Percentiles rank a stretch among this genome's conserved stretches.
Evolutionary conservation across 768 basidiomycete genomes (phyloP).

Genomic region (Hypholoma fasciculare): DNA sequence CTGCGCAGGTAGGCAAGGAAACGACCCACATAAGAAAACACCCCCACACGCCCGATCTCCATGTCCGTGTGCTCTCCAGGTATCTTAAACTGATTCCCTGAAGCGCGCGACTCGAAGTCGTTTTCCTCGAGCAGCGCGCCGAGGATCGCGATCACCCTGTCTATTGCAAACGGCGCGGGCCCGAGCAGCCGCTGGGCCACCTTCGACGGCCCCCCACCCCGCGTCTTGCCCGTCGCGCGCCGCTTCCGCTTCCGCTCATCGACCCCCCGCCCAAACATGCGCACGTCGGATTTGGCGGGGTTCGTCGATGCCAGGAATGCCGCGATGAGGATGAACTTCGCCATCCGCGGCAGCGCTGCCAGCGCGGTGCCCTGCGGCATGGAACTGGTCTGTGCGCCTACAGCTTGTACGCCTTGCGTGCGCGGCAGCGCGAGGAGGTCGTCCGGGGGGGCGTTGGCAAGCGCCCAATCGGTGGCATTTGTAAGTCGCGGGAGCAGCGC

Average conservation of each 20-base stretch:
- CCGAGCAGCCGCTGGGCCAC: conserved; percentile 80
- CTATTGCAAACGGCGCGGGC: conserved; percentile 75
- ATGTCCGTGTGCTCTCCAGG: conserved; percentile 77
- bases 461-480: conserved; percentile 67
- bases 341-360: conserved; percentile 56
- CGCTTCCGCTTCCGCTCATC: conserved; percentile 66
- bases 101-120: conserved; percentile 48
- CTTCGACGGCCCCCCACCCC: conserved; percentile 45
- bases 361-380: conserved; percentile 21
- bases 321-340: conserved; percentile 74
- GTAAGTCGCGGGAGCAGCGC: conserved; percentile 66
- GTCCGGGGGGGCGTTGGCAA: conserved; percentile 44
- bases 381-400: background rate
- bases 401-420: background rate
- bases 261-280: conserved; percentile 78
- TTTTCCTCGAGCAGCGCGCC: conserved; percentile 78
- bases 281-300: conserved; percentile 74
- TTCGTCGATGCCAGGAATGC: conserved; percentile 86
- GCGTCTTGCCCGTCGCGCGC: conserved; percentile 36
- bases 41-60: conserved; percentile 62
- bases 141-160: conserved; percentile 78
- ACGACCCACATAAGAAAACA: conserved; percentile 56
- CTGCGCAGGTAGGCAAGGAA: background rate
- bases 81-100: conserved; percentile 47
- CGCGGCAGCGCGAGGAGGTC: conserved; percentile 36